Percentiles rank a stretch among this genome's conserved stretches.
Conservation (phyloP, 305 asterid species). For the Ilex paraguariensis region DNA sequence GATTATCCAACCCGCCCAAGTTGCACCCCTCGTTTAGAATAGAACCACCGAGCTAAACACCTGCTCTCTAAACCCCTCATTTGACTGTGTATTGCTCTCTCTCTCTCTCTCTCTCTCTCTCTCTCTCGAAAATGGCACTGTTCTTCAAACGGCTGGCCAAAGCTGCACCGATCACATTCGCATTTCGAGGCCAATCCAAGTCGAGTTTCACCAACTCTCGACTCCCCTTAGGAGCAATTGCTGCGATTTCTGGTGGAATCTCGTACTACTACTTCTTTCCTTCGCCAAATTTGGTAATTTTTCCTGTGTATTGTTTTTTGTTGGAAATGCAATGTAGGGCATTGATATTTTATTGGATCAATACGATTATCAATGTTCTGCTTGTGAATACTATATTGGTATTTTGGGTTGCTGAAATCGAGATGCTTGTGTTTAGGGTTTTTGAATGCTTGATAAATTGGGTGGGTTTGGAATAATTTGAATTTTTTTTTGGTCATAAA, state of each 20-base stretch:
- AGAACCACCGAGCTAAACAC: too few relatives aligned
- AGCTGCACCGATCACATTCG: slow-evolving; percentile 49
- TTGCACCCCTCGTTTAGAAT: too few relatives aligned
- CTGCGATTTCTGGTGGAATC: slow-evolving; percentile 70
- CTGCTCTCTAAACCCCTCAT: too few relatives aligned
- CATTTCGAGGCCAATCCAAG: slow-evolving; percentile 34
- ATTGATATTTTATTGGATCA: neutral
- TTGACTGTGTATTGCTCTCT: neutral
- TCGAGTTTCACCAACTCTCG: slow-evolving; percentile 31
- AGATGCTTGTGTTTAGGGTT: neutral
- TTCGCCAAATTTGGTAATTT: slow-evolving; percentile 54
- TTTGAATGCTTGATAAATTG: neutral
- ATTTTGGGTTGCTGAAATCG: neutral
- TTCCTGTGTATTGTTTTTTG: slow-evolving; percentile 5
- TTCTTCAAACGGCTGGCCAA: slow-evolving; percentile 49
- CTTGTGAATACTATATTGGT: neutral
- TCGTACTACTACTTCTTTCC: slow-evolving; percentile 57
- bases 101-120: too few relatives aligned
- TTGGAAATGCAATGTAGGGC: neutral
- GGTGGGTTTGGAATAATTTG: neutral
- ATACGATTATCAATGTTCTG: neutral
- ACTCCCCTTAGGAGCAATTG: slow-evolving; percentile 66
- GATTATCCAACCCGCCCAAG: too few relatives aligned
- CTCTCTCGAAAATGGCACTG: slow-evolving; percentile 43
- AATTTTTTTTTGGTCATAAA: too few relatives aligned